Evolutionary conservation across 1,284 basidiomycete species (phyloP), one percentile per base, ranked within the genome.

Genomic region (Flammula alnicola): DNA sequence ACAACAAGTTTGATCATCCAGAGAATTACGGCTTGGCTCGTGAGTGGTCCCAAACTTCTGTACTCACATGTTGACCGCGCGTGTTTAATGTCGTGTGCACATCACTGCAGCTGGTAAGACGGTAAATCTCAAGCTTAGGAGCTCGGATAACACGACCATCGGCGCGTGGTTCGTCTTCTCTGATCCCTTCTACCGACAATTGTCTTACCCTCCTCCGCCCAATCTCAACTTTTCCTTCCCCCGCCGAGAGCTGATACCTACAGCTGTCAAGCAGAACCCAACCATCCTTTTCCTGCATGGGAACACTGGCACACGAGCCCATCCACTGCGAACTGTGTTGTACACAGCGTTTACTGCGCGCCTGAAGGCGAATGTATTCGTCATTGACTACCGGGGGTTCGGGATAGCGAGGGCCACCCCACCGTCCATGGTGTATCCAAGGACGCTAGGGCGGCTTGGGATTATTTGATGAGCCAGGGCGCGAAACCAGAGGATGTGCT

Each of bases 91-190:
- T 27, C 9, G 29, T 10, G 29, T 14, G 11, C 19, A 43, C 14
- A n/a, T 8, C 4, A 16, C 7, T 32, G 4, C 22, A 51, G 91
- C 92, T 3, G 85, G 81, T 51, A 95, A 93, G 63, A 84, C 91
- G 0, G 74, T 85, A 30, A 90, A 94, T 59, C 62, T 95, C 27
- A 72, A 77, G 43, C 68, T 97, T 3, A 67, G 69, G 6, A 93
- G 92, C 0, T 63, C 80, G 0, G 95, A 97, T 63, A 88, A 90
- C 47, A 78, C 86, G 43, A 78, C 75, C 0, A 69, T 98, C 17
- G 95, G 95, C 5, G 87, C 88, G 2, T 98, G 95, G 95, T 93
- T 96, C 68, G 73, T 94, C 36, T 78, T 95, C 51, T 86, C 90
- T 1, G 84, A 91, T 38, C 62, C 75, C 0, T 77, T 79, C 58